These are phyloP conservation scores for Apiospora kogelbergensis DNA, from an alignment of 2,329 filamentous ascomycete species.

Conservation along the genomic window DNA sequence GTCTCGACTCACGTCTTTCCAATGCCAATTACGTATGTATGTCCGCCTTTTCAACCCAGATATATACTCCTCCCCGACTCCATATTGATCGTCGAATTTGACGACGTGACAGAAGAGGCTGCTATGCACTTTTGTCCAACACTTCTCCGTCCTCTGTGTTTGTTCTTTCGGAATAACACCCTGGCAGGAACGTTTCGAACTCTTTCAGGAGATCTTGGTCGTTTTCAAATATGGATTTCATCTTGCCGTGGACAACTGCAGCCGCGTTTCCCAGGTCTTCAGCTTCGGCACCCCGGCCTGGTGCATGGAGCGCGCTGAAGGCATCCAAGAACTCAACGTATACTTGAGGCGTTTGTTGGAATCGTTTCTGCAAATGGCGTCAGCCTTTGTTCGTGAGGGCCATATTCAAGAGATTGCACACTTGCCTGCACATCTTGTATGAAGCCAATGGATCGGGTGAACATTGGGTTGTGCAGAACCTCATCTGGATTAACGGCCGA, in stretches of 20 bases:
- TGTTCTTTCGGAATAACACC: neutral
- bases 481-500: neutral
- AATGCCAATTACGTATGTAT: neutral
- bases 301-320: neutral
- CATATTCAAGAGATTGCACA: neutral
- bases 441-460: neutral
- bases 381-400: neutral
- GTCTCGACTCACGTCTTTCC: neutral
- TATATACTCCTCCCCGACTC: neutral
- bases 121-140: neutral
- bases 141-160: neutral
- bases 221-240: neutral
- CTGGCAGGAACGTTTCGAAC: slow-evolving; percentile 7
- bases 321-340: neutral
- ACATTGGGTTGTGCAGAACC: neutral
- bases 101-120: neutral
- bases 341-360: neutral
- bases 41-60: neutral
- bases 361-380: slow-evolving; percentile 5
- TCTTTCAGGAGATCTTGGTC: neutral
- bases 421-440: slow-evolving; percentile 6
- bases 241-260: neutral
- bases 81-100: neutral
- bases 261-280: neutral
- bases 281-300: neutral